Evolutionary conservation across 148 eudicot genomes (phyloP), one percentile per base, ranked within the genome.

Genomic region (Polygonum aviculare): DNA sequence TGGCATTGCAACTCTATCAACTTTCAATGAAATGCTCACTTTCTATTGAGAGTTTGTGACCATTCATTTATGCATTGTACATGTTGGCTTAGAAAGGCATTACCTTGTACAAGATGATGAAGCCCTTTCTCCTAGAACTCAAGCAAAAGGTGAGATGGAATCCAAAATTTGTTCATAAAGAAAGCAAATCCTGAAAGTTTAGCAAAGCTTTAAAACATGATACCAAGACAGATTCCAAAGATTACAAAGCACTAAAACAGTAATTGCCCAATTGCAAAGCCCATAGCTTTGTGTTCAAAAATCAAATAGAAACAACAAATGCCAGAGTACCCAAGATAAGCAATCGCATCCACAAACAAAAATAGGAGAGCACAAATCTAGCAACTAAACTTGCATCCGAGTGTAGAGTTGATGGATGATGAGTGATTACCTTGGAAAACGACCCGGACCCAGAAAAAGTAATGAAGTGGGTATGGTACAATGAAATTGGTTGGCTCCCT

Each of bases 371-470:
- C 19, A 65, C 41, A 15, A 67, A 69, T 33, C 38, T 31, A 73
- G 35, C 54, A 50, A 48, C 69, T 33, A 12, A 26, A 74, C 18
- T 72, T 8, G 57, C 8, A 41, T 78, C 47, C 79, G 69, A 60
- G 15, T 26, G 67, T 7, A 31, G 11, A 62, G 31, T 31, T 31
- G 69, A 60, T 60, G 10, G 76, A 5, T 54, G 51, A 65, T n/a
- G n/a, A n/a, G 60, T 60, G 41, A 11, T 67, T 67, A 67, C 72
- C 72, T 67, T 22, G 16, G 78, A 75, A 65, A 80, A 74, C 62
- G 81, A 82, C 21, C 1, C 6, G 19, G 39, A 62, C 79, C 83
- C 80, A 79, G 82, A 83, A 79, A 26, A 83, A 69, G 1, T 69
- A 73, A 69, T 19, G 81, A 83, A 73, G 54, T 77, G 88, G 82